These are phyloP conservation scores for Eurotiales sp. DNA, from an alignment of 2,329 filamentous ascomycete genomes.

Conservation along the genomic window DNA sequence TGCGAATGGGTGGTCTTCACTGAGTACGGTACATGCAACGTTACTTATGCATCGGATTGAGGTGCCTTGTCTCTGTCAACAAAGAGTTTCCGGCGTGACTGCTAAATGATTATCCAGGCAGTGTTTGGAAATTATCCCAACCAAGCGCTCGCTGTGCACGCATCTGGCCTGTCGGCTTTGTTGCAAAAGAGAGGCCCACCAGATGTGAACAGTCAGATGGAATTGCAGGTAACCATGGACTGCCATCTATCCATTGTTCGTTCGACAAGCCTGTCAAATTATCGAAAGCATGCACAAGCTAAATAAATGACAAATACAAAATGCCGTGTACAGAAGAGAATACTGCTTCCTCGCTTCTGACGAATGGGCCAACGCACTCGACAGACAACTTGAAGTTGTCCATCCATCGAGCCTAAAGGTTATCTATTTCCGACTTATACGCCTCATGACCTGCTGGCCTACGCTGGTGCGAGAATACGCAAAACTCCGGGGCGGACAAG, in stretches of 20 bases:
- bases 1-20: neutral
- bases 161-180: neutral
- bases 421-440: neutral
- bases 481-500: neutral
- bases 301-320: too few species aligned
- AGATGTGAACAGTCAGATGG: constrained; percentile 1
- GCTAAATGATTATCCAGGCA: neutral
- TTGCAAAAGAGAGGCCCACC: neutral
- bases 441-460: neutral
- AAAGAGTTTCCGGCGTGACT: neutral
- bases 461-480: neutral
- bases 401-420: neutral
- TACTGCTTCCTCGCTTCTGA: too few species aligned
- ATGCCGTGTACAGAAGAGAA: too few species aligned
- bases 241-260: constrained; percentile 3
- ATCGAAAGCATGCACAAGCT: too few species aligned
- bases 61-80: neutral
- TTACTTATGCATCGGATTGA: neutral
- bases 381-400: neutral
- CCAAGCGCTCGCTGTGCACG: neutral
- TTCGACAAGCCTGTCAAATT: too few species aligned
- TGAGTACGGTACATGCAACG: neutral
- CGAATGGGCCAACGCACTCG: neutral
- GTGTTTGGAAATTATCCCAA: neutral
- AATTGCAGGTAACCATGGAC: neutral